Evolutionary conservation across 768 basidiomycete genomes (phyloP).

Genomic region (Suillus paluster): DNA sequence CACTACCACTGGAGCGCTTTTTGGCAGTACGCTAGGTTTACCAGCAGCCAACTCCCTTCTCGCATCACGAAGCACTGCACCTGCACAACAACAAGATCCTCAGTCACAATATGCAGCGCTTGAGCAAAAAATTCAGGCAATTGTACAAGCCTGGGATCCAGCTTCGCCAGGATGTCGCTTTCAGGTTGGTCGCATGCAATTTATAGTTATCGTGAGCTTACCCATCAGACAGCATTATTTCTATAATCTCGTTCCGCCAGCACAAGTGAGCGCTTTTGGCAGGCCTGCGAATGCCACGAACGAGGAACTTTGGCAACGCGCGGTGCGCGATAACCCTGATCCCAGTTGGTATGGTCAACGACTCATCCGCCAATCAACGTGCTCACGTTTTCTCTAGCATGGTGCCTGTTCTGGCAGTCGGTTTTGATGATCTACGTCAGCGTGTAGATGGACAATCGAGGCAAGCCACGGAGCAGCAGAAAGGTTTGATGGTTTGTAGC

Average conservation of each 20-base stretch:
- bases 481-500: conserved; percentile 57
- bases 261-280: conserved; percentile 64
- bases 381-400: conserved; percentile 47
- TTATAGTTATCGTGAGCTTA: conserved; percentile 6
- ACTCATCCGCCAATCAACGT: not conserved
- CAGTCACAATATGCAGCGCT: conserved; percentile 60
- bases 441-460: conserved; percentile 77
- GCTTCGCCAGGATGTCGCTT: conserved; percentile 73
- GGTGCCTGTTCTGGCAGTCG: conserved; percentile 79
- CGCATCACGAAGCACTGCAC: conserved; percentile 42
- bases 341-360: conserved; percentile 61
- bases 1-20: conserved; percentile 35
- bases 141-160: conserved; percentile 76
- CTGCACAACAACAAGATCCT: conserved; percentile 58
- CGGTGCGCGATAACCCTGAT: conserved; percentile 81
- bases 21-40: conserved; percentile 37
- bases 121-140: conserved; percentile 61
- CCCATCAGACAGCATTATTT: conserved; percentile 64
- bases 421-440: conserved; percentile 80
- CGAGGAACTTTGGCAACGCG: conserved; percentile 78
- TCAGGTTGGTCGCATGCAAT: conserved; percentile 55
- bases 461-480: conserved; percentile 68
- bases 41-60: conserved; percentile 42
- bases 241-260: conserved; percentile 82
- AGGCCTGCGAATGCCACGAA: conserved; percentile 75